phyloP scores from a whole-genome alignment of 768 basidiomycete genomes.

The Lyophyllum shimeji region DNA sequence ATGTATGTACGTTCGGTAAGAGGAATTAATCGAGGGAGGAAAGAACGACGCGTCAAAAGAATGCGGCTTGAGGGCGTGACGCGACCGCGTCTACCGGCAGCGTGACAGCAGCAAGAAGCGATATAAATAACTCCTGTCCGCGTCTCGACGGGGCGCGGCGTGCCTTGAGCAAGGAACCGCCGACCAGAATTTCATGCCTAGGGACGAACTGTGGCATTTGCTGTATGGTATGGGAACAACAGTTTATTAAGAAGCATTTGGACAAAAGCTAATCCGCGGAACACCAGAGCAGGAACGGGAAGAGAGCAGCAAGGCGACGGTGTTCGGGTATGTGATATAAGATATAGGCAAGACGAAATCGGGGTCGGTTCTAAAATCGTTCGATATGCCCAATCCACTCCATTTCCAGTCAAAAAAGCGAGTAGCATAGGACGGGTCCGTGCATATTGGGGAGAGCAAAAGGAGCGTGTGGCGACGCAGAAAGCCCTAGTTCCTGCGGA shows the following conservation, averaged over 20 bases:
- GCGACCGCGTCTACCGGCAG: background rate
- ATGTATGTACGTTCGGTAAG: too few species aligned
- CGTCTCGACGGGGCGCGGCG: background rate
- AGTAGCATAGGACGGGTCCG: background rate
- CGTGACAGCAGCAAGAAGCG: too few species aligned
- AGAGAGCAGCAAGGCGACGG: background rate
- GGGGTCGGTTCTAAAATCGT: background rate
- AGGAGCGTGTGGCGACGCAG: background rate
- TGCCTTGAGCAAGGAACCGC: background rate
- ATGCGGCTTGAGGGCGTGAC: background rate
- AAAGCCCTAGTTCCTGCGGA: slow-evolving; percentile 33
- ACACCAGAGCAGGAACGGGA: background rate
- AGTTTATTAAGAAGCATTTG: background rate
- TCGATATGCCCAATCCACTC: background rate
- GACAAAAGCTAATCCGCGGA: background rate
- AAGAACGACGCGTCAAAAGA: background rate
- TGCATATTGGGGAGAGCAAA: background rate
- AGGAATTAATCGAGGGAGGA: too few species aligned
- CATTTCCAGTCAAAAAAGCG: background rate
- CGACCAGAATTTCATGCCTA: background rate
- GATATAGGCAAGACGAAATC: background rate
- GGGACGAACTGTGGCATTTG: background rate
- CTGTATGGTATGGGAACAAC: background rate
- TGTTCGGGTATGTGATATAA: background rate
- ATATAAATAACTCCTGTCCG: too few species aligned